Evolutionary conservation across 345 rosid species (phyloP).

Genomic region (Raphanus raphanistrum): DNA sequence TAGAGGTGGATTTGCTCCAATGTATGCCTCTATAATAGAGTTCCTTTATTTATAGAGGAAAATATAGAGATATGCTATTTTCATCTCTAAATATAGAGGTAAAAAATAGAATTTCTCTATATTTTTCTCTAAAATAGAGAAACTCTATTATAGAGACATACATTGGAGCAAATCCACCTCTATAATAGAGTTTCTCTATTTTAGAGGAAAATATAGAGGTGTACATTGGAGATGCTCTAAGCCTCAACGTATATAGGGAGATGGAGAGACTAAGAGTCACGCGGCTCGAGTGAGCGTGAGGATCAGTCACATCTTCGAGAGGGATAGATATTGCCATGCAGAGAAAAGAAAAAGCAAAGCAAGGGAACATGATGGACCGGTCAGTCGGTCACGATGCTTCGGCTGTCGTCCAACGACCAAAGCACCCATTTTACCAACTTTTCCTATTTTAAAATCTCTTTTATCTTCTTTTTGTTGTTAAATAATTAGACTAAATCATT

Average conservation of each 20-base stretch:
- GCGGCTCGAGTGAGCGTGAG: constrained; percentile 41
- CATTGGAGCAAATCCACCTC: no score
- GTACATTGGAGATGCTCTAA: no score
- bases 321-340: constrained; percentile 54
- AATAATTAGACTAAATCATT: constrained; percentile 23
- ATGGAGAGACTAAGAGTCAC: constrained; percentile 17
- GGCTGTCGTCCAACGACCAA: constrained; percentile 44
- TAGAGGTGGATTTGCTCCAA: no score
- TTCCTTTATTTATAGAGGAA: no score
- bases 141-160: no score
- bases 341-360: constrained; percentile 8
- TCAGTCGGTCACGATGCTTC: constrained; percentile 42
- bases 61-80: no score
- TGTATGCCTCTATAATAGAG: no score
- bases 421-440: constrained; percentile 45
- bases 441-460: constrained; percentile 30
- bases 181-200: no score
- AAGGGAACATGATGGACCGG: constrained; percentile 50
- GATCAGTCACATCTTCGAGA: constrained; percentile 24
- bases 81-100: no score
- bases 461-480: background rate
- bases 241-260: constrained; percentile 12
- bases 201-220: no score
- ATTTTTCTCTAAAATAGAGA: no score
- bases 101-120: no score